phyloP scores from a whole-genome alignment of 352 stramenopile genomes.

The Globisporangium acanthophoron region DNA sequence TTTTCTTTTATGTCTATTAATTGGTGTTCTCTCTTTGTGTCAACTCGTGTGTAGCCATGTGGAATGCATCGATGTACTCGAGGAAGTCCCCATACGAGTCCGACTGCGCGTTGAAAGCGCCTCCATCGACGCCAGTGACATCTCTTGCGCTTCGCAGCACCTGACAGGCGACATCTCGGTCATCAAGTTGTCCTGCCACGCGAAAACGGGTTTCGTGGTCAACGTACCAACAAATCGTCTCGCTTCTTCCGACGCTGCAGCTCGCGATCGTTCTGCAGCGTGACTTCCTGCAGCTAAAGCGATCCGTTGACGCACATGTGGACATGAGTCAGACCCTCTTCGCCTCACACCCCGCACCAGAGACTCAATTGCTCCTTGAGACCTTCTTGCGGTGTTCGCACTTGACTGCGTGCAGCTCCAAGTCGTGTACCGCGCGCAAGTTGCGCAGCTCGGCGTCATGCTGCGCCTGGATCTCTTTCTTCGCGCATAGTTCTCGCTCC shows the following conservation, averaged over 20 bases:
- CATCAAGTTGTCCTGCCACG: too few species aligned
- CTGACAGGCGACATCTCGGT: too few species aligned
- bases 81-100: slow-evolving; percentile 48
- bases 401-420: slow-evolving; percentile 49
- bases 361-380: not conserved
- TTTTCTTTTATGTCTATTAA: too few species aligned
- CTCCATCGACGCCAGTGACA: not conserved
- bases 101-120: slow-evolving; percentile 28
- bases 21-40: too few species aligned
- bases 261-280: slow-evolving; percentile 39
- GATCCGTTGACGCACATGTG: not conserved
- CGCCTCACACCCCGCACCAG: too few species aligned
- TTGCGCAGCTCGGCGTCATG: slow-evolving; percentile 45
- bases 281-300: slow-evolving; percentile 20
- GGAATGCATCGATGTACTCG: slow-evolving; percentile 65
- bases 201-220: too few species aligned
- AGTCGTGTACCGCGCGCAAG: slow-evolving; percentile 31
- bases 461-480: slow-evolving; percentile 25
- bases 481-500: slow-evolving; percentile 24
- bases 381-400: slow-evolving; percentile 46
- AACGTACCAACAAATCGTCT: not conserved
- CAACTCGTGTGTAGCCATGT: slow-evolving; percentile 39
- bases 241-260: slow-evolving; percentile 22
- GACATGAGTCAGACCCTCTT: not conserved
- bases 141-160: not conserved